These are phyloP conservation scores for Penicillium egyptiacum DNA, from an alignment of 495 filamentous ascomycete species.

Conservation along the genomic window DNA sequence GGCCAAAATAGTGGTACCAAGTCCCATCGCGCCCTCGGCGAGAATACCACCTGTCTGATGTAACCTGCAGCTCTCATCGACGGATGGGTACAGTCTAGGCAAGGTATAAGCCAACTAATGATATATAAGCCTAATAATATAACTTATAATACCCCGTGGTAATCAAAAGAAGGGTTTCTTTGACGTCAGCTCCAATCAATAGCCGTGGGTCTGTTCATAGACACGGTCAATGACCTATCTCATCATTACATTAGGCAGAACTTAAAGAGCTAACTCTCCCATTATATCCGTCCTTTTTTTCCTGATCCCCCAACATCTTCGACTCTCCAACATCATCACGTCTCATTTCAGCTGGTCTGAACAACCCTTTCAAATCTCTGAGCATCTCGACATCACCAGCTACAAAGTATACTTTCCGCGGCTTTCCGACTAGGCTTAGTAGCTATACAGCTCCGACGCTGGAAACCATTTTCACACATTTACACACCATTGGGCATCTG, in stretches of 20 bases:
- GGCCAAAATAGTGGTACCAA: constrained; percentile 7
- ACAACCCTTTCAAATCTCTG: not conserved
- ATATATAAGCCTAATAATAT: not conserved
- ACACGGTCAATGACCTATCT: constrained; percentile 18
- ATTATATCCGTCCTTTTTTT: not conserved
- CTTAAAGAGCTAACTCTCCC: not conserved
- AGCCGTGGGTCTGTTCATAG: constrained; percentile 15
- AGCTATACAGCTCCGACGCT: not conserved
- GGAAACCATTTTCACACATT: not conserved
- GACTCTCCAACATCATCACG: not conserved
- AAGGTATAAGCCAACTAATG: not conserved
- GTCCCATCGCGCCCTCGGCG: not conserved
- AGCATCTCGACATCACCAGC: not conserved
- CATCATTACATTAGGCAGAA: constrained; percentile 15
- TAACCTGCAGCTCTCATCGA: constrained; percentile 8
- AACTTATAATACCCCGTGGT: not conserved
- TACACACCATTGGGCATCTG: not conserved
- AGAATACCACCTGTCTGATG: constrained; percentile 16
- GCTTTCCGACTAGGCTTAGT: not conserved
- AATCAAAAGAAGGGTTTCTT: constrained; percentile 10
- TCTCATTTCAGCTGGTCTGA: constrained; percentile 31
- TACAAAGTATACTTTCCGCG: not conserved
- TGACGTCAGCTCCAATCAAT: constrained; percentile 29
- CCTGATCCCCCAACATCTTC: not conserved
- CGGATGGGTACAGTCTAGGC: constrained; percentile 4